These are phyloP conservation scores for Dittrichia graveolens DNA, from an alignment of 129 eudicot genomes.

Conservation along the genomic window DNA sequence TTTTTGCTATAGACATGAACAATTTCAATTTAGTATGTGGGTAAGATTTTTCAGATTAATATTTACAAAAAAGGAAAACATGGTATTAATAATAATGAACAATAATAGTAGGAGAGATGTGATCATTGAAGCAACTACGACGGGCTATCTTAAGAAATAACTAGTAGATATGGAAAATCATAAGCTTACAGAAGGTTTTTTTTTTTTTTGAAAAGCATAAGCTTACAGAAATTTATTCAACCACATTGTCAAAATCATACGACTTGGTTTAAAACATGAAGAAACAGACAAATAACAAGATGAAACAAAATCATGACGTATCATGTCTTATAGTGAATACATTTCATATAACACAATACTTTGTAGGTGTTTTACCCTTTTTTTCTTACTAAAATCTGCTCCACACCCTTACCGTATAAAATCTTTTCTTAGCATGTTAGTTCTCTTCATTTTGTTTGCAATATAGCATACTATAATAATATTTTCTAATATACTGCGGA, in stretches of 20 bases:
- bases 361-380: neutral
- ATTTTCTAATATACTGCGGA: neutral
- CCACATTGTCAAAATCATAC: neutral
- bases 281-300: neutral
- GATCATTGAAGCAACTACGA: neutral
- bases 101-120: constrained; percentile 5
- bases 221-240: neutral
- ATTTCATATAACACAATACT: neutral
- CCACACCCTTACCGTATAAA: neutral
- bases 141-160: neutral
- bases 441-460: constrained; percentile 2
- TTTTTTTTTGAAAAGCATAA: neutral
- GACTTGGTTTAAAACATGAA: constrained; percentile 6
- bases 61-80: neutral
- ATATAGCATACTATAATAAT: constrained; percentile 11
- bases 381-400: neutral
- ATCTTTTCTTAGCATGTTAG: constrained; percentile 10
- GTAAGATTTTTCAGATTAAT: neutral
- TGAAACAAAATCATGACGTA: neutral
- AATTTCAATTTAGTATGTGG: neutral
- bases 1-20: neutral
- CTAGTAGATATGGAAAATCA: neutral
- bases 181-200: neutral
- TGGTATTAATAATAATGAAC: neutral
- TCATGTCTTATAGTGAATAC: neutral